Evolutionary conservation across 768 basidiomycete species (phyloP), one percentile per base, ranked within the genome.

Genomic region (Termitomyces sp.): DNA sequence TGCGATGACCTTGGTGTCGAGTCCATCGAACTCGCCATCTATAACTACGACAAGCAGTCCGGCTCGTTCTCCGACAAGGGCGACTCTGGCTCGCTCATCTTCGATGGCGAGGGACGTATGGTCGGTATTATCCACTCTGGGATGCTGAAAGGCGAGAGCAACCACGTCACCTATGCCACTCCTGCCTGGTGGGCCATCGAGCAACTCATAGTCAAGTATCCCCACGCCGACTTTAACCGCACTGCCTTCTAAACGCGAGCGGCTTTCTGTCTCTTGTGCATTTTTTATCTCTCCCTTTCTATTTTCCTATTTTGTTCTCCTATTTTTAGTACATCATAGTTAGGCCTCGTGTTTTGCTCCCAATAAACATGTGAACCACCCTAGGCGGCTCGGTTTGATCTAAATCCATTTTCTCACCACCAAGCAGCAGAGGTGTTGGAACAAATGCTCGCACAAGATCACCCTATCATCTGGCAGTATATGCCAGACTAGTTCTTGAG

Each of bases 131-230:
- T 41, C 40, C 40, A 41, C 40, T 41, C 40, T 41, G 40, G 40
- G 4, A 19, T 19, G 12, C 5, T 41, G 4, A 41, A 19, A 41
- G 40, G 40, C 76, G 0, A 65, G 69, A 47, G 68, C 14, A 71
- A 68, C 50, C 81, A 80, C 35, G 63, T 85, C 50, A 72, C 80
- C 53, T 77, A 78, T 37, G 69, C 80, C 10, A 75, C 84, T 37
- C 81, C 75, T 14, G 69, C 72, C 35, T 58, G 74, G 14, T 66
- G 67, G 42, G 76, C 76, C 29, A 62, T 63, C 9, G 83, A 82
- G 81, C 77, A 77, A 62, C 79, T 81, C 6, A 75, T 77, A 59
- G 70, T 71, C 5, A 61, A 79, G 43, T 80, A 77, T 65, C 85
- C 83, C 27, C 75, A 75, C 57, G 72, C 86, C 21, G 81, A 84